A percentile compares a stretch with the other conserved stretches of the same genome.
Conservation (phyloP, 305 asterid species). For the Fraxinus sp. region DNA sequence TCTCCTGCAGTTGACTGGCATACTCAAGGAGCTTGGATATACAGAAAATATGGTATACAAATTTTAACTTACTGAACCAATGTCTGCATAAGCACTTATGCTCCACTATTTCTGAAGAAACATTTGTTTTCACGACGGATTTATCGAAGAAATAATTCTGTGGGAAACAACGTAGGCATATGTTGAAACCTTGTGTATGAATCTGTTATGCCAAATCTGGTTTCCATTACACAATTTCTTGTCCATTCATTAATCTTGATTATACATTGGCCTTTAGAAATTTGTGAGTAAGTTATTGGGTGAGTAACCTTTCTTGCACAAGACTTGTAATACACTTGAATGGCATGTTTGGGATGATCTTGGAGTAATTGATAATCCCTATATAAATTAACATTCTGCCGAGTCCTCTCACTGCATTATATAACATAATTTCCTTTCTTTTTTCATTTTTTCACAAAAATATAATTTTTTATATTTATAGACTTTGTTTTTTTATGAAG, state of each 20-base stretch:
- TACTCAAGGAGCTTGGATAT: conserved; percentile 73
- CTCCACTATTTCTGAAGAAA: conserved; percentile 21
- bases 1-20: conserved; percentile 53
- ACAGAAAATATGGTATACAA: conserved; percentile 66
- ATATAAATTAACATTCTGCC: neutral
- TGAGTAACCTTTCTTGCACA: neutral
- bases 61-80: conserved; percentile 35
- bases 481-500: neutral
- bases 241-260: neutral
- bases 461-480: too few species aligned
- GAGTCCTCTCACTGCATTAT: neutral
- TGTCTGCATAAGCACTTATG: conserved; percentile 12
- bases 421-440: neutral
- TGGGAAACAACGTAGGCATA: neutral
- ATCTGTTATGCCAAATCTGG: neutral
- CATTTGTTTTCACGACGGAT: neutral
- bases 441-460: neutral
- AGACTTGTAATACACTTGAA: neutral
- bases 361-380: neutral
- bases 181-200: neutral
- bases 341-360: neutral
- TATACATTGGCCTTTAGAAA: neutral
- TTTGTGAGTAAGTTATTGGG: neutral
- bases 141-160: neutral
- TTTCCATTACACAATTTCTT: neutral